phyloP scores from a whole-genome alignment of 2,329 filamentous ascomycete genomes.

The Cladophialophora bantiana region DNA sequence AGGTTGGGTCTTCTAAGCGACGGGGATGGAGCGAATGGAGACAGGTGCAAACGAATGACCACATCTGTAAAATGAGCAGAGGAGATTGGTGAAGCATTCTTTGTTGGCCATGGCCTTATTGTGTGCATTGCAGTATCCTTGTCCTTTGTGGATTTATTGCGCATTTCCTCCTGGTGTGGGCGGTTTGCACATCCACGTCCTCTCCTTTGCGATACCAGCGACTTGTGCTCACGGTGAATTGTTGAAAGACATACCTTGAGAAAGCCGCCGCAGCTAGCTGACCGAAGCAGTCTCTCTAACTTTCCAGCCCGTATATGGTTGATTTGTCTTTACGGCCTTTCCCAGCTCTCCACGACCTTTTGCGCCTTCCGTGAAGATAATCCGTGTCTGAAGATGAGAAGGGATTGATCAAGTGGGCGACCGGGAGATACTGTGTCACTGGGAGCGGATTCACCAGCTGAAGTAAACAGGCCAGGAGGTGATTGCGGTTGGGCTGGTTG shows the following conservation, averaged over 20 bases:
- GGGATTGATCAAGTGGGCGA: neutral
- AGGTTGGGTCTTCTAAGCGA: constrained; percentile 23
- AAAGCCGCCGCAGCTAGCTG: constrained; percentile 6
- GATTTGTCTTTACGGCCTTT: neutral
- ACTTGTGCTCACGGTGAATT: neutral
- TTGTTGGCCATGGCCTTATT: constrained; percentile 23
- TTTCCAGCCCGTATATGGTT: neutral
- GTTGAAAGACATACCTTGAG: neutral
- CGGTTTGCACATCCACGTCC: constrained; percentile 9
- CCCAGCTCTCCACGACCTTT: constrained; percentile 1
- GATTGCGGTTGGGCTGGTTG: neutral
- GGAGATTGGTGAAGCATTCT: constrained; percentile 29
- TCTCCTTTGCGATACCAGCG: neutral
- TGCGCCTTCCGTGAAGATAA: neutral
- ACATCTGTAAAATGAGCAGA: constrained; percentile 31
- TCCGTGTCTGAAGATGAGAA: neutral
- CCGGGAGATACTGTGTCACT: neutral
- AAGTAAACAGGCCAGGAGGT: neutral
- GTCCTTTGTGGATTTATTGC: constrained; percentile 27
- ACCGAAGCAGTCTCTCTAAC: neutral
- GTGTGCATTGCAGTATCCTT: constrained; percentile 20
- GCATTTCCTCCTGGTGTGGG: constrained; percentile 16
- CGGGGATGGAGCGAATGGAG: constrained; percentile 22
- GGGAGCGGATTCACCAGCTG: neutral
- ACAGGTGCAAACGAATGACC: constrained; percentile 28